phyloP scores from a whole-genome alignment of 1,284 basidiomycete species.

The Tremellales sp. region DNA sequence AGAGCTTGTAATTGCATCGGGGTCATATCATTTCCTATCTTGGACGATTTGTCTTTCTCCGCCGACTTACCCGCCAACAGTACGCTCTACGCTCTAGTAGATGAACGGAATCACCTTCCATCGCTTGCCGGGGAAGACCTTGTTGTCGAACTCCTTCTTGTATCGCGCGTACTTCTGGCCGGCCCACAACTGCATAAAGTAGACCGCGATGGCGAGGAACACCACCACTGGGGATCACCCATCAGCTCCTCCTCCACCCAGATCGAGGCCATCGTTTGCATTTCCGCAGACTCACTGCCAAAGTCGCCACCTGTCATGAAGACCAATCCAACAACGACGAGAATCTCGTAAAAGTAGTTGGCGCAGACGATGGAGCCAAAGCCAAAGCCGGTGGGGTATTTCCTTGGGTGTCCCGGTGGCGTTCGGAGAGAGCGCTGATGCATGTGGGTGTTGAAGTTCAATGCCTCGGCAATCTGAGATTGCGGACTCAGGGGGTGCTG shows the following conservation, averaged over 20 bases:
- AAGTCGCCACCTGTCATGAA: slow-evolving; percentile 70
- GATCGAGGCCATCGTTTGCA: neutral
- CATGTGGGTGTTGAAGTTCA: slow-evolving; percentile 79
- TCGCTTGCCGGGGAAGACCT: slow-evolving; percentile 48
- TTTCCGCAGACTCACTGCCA: slow-evolving; percentile 58
- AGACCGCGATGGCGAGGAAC: slow-evolving; percentile 66
- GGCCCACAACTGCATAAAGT: slow-evolving; percentile 85
- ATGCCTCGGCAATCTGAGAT: slow-evolving; percentile 73
- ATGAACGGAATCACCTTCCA: slow-evolving; percentile 43
- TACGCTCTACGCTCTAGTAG: too few relatives aligned
- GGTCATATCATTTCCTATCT: too few relatives aligned
- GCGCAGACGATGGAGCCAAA: slow-evolving; percentile 84
- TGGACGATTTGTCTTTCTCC: too few relatives aligned
- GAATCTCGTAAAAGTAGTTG: slow-evolving; percentile 90
- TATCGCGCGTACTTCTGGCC: slow-evolving; percentile 86
- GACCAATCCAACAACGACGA: slow-evolving; percentile 72
- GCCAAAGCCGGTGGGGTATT: slow-evolving; percentile 72
- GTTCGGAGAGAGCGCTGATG: slow-evolving; percentile 79
- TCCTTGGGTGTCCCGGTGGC: slow-evolving; percentile 70
- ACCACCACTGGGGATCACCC: slow-evolving; percentile 55
- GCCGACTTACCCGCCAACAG: too few relatives aligned
- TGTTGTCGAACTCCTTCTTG: slow-evolving; percentile 86
- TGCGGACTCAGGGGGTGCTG: slow-evolving; percentile 1
- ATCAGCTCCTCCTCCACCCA: neutral
- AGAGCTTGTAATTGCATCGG: too few relatives aligned